Base-by-base conservation (phyloP, 2,329 filamentous ascomycete species). In the Sporothrix protearum region DNA sequence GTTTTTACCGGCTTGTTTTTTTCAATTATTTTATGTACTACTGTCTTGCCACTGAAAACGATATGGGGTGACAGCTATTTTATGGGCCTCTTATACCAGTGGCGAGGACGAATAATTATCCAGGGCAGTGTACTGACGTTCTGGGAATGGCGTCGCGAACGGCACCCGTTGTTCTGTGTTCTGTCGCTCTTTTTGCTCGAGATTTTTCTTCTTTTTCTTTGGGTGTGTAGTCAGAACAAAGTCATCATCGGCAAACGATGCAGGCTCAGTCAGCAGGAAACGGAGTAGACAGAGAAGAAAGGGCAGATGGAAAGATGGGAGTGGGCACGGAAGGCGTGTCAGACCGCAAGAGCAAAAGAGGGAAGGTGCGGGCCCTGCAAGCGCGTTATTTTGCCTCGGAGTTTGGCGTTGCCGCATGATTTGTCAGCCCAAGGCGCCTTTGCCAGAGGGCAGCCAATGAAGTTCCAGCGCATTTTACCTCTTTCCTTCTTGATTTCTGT, bases 211-310 rank as follows among this genome's bases (percentile, higher is more conserved):
- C n/a, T n/a, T n/a, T n/a, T n/a, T 55, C 30, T 4, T 25, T 64
- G 28, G 28, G 42, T 71, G 64, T 59, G 49, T 64, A 73, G 72
- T 73, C 72, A 72, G 72, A 70, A 72, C 63, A 66, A 63, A 72
- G 72, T 73, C 71, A 73, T 71, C 70, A 28, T 39, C 25, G 22
- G 25, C 30, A n/a, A 64, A 57, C 71, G 55, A n/a, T 8, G 14
- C 7, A 55, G 39, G 73, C 73, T 72, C 73, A 73, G 73, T 73
- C 73, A 73, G 71, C 73, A 73, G 59, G 42, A 67, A 33, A 12
- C 47, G 45, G 19, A 51, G 12, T 47, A 33, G 42, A 51, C 36
- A 33, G 33, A 57, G 57, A 51, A 55, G 33, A 45, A 61, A 36
- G 45, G 30, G n/a, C 49, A 53, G 49, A 53, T 9, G 49, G 22